Base-by-base conservation (phyloP, 331 rosid species). In the Spiraea crenata region DNA sequence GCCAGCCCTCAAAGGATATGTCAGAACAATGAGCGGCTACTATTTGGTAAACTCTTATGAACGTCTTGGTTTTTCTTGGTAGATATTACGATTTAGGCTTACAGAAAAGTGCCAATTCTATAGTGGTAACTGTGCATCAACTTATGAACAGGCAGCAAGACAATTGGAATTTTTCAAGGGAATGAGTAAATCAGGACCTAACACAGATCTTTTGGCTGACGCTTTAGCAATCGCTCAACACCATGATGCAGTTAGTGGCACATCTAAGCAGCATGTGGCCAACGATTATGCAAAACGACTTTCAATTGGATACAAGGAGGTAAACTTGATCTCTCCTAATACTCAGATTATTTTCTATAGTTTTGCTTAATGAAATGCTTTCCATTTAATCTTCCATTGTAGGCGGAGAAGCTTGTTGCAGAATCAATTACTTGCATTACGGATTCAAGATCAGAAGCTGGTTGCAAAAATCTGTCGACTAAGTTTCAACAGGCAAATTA, bases 191-290 rank as follows among this genome's bases (percentile, higher is more conserved):
- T 17, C 51, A 20, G 77, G 77, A 50, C 70, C 69, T 9, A 65
- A 57, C 49, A 72, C 73, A 34, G 82, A 77, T 19, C 72, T 60
- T 52, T 45, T 77, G 9, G 82, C 77, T 9, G 82, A 77, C 72
- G 82, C 82, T 58, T 72, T 77, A 57, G 77, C 77, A 35, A 71
- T 65, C 57, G 82, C 45, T 72, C 77, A 77, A 46, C 82, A 77
- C 65, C 77, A 77, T 59, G 82, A 77, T 49, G 82, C 77, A 66
- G 74, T 77, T 39, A 71, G 69, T 44, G 82, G 82, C 44, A 77
- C 82, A 39, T 55, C 65, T 40, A 48, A 58, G 51, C 82, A 77
- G 70, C 77, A 72, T 7, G 77, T 71, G 46, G 77, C 73, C 35
- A 14, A 77, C 57, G 82, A 77, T 65, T 77, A 72, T 39, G 65